Conservation (phyloP, 139 green algal species). For the Astrephomene gubernaculifera region DNA sequence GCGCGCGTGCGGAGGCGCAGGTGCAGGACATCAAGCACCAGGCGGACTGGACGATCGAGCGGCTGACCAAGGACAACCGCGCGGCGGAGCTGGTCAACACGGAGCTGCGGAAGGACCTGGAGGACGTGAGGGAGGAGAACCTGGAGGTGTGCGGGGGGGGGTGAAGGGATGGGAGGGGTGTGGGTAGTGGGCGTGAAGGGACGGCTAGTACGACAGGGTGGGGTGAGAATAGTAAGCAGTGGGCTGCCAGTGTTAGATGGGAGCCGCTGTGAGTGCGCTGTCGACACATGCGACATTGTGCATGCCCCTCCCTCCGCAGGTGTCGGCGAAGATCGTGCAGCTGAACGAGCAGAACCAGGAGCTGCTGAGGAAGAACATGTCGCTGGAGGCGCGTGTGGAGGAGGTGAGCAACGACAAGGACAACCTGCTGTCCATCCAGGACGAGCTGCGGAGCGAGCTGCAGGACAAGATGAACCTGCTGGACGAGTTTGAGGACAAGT, state of each 20-base stretch:
- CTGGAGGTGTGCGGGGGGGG: conserved; percentile 57
- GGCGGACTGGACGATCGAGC: conserved; percentile 76
- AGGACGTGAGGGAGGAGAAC: conserved; percentile 70
- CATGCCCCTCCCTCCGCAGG: conserved; percentile 38
- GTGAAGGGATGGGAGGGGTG: not conserved
- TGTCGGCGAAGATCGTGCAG: conserved; percentile 74
- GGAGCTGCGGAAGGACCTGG: conserved; percentile 59
- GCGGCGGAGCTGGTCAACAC: conserved; percentile 66
- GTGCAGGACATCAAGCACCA: conserved; percentile 63
- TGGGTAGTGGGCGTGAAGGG: too few species aligned
- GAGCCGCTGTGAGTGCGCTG: too few species aligned
- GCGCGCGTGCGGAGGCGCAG: conserved; percentile 3
- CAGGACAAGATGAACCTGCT: conserved; percentile 74
- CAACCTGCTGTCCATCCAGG: conserved; percentile 51
- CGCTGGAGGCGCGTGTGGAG: conserved; percentile 48
- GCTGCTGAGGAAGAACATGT: conserved; percentile 49
- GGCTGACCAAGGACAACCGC: conserved; percentile 64
- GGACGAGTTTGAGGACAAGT: conserved; percentile 78
- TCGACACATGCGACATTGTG: not conserved
- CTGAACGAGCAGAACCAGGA: conserved; percentile 61
- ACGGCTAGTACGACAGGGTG: too few species aligned
- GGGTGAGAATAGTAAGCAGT: too few species aligned
- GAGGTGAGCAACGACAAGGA: conserved; percentile 55
- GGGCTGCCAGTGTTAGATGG: too few species aligned
- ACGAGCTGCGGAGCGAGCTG: conserved; percentile 65